Base-by-base conservation (phyloP, 306 rosid genomes). In the Astragalus membranaceus region DNA sequence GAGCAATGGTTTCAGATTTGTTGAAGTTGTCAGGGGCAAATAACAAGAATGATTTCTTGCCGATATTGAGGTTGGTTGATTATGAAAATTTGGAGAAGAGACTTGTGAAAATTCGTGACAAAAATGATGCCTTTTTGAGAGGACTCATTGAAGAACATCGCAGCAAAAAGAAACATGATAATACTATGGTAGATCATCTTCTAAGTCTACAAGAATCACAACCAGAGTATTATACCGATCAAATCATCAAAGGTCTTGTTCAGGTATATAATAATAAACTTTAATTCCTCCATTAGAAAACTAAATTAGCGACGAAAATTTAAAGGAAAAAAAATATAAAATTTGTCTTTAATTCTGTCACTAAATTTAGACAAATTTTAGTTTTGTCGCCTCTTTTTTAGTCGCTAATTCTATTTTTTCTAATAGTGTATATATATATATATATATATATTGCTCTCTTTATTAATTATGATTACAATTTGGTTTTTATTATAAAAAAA, bases 111-210 rank as follows among this genome's bases (percentile, higher is more conserved):
- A 73, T 73, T 9, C 42, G 78, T 15, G 2, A 0, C 1, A 62
- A 5, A 37, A 26, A 43, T 0, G 78, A 73, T 15, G 20, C 20
- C 7, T 73, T 73, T 33, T 51, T 73, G 64, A 10, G 13, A 26
- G 70, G 71, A 39, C 78, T 73, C 14, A 8, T 73, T 29, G 1
- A 63, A 14, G 73, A 74, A n/a, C 58, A 43, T 6, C 79, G 67
- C 7, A 64, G 3, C 54, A 17, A 13, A 17, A 65, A 43, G 4
- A 26, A 54, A 8, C 16, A 13, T 6, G 13, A 46, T 0, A 43
- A 54, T 42, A 74, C 73, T 36, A 74, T 74, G 79, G 26, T 65
- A 0, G 73, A 74, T 17, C 79, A 74, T 74, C 79, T 74, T 33
- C 32, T 74, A 2, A 32, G 2, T 42, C 2, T 74, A 9, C 79